A percentile compares a stretch with the other conserved stretches of the same genome.
phyloP scores from a whole-genome alignment of 202 grass and related monocot species.

The Dendrocalamus latiflorus region DNA sequence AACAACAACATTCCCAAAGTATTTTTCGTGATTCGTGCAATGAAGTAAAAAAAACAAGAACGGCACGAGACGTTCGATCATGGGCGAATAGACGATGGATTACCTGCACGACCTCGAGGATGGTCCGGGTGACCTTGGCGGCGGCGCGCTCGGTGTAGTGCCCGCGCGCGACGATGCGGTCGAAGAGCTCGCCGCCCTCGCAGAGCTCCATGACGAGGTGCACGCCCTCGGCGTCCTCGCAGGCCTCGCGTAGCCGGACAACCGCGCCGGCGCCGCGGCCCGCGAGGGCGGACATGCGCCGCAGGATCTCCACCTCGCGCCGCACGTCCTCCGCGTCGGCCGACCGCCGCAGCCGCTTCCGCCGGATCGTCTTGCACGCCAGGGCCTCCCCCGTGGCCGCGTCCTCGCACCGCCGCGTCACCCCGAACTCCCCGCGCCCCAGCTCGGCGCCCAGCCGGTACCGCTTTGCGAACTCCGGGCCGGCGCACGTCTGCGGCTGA shows the following conservation, averaged over 20 bases:
- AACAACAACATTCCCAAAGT: not conserved
- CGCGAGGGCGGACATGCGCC: conserved; percentile 37
- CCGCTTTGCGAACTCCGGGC: conserved; percentile 41
- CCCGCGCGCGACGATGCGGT: conserved; percentile 86
- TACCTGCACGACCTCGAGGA: conserved; percentile 95
- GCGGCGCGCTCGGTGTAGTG: conserved; percentile 97
- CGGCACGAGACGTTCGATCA: not conserved
- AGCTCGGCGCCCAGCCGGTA: conserved; percentile 74
- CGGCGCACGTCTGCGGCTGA: not conserved
- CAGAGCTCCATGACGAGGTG: conserved; percentile 99
- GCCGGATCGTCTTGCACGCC: conserved; percentile 82
- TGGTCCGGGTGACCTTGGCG: conserved; percentile 68
- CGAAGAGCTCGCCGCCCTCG: conserved; percentile 97
- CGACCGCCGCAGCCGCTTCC: conserved; percentile 43
- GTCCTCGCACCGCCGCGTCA: conserved; percentile 67
- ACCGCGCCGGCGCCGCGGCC: conserved; percentile 13
- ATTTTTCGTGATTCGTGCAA: not conserved
- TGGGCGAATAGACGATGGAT: not conserved
- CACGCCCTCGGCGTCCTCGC: conserved; percentile 70
- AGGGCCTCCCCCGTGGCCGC: conserved; percentile 50
- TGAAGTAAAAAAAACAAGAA: not conserved
- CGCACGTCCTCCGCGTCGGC: conserved; percentile 61
- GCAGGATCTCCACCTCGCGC: conserved; percentile 72
- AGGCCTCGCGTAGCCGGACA: conserved; percentile 61
- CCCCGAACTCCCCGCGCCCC: conserved; percentile 80